Evolutionary conservation across 2,329 filamentous ascomycete species (phyloP).

Genomic region (Apiospora koreana): DNA sequence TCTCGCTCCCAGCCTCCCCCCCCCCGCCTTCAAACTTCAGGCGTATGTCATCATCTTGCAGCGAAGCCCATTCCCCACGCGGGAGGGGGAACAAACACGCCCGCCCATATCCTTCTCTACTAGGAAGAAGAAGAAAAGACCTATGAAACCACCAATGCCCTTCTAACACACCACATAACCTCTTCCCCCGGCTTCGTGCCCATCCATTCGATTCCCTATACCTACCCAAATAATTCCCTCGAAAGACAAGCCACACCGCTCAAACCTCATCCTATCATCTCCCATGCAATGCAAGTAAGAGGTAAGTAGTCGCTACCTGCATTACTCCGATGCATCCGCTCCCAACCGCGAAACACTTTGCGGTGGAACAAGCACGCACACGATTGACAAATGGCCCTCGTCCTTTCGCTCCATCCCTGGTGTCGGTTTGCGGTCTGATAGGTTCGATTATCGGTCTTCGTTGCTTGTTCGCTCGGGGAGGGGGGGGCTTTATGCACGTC

Average conservation of each 20-base stretch:
- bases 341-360: neutral
- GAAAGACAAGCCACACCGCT: neutral
- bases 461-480: neutral
- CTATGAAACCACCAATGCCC: neutral
- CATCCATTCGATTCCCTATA: neutral
- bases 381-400: neutral
- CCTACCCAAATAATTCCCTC: neutral
- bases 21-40: neutral
- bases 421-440: neutral
- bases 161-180: neutral
- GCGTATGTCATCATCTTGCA: slow-evolving; percentile 3
- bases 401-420: neutral
- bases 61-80: neutral
- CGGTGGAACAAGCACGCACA: neutral
- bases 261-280: neutral
- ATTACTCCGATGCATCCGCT: neutral
- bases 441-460: neutral
- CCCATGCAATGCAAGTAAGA: neutral
- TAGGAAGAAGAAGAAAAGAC: neutral
- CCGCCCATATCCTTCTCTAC: neutral
- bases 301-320: neutral
- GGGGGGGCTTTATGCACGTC: neutral
- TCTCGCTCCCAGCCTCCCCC: neutral
- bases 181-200: neutral
- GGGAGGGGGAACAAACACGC: neutral